A percentile compares a stretch with the other conserved stretches of the same genome.
phyloP scores from a whole-genome alignment of 768 basidiomycete genomes.

The Lyophyllum decastes region DNA sequence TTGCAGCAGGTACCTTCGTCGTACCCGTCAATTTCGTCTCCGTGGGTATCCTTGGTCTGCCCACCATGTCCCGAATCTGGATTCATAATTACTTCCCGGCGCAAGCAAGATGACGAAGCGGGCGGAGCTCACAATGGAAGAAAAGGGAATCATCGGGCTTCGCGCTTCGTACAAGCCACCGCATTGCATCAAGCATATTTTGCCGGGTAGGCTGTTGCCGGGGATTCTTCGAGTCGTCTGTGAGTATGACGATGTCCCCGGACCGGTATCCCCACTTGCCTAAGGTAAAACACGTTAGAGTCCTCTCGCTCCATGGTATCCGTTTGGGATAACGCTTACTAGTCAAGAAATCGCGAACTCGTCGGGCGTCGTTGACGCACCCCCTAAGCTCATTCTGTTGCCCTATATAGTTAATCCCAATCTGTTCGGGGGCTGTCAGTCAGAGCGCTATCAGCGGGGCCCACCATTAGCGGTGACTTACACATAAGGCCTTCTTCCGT shows the following conservation, averaged over 20 bases:
- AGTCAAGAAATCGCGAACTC: conserved; percentile 68
- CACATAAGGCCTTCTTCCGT: conserved; percentile 78
- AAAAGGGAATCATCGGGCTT: conserved; percentile 72
- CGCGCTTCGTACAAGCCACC: conserved; percentile 69
- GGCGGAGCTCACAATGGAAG: conserved; percentile 59
- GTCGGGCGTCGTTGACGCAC: conserved; percentile 80
- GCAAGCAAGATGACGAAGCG: not conserved
- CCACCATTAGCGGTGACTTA: conserved; percentile 36
- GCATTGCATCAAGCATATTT: conserved; percentile 52
- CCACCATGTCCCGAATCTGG: conserved; percentile 96
- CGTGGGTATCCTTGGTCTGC: conserved; percentile 75
- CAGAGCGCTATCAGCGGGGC: conserved; percentile 1
- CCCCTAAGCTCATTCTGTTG: conserved; percentile 65
- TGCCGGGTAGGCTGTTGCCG: conserved; percentile 44
- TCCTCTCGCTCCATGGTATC: not conserved
- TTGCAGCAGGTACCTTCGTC: conserved; percentile 66
- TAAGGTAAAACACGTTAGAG: conserved; percentile 9
- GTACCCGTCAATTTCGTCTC: conserved; percentile 77
- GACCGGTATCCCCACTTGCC: conserved; percentile 51
- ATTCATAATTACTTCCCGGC: not conserved
- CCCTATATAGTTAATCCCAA: conserved; percentile 80
- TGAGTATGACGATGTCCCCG: conserved; percentile 70
- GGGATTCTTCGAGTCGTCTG: conserved; percentile 53
- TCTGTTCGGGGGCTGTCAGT: conserved; percentile 35
- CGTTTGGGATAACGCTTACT: conserved; percentile 29